Evolutionary conservation across 768 basidiomycete species (phyloP).

Genomic region (Psilocybe sp.): DNA sequence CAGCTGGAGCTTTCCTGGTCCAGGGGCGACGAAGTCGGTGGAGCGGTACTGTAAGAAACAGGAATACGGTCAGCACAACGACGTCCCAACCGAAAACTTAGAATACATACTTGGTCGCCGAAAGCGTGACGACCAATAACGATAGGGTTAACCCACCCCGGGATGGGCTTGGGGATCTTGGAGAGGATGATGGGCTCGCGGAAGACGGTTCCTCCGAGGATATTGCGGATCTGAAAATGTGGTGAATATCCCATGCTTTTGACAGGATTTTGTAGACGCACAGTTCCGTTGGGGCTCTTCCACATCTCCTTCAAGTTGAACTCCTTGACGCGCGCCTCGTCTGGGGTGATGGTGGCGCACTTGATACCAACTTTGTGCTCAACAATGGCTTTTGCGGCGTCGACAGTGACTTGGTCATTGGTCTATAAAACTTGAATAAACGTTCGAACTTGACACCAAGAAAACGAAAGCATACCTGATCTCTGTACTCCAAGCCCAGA

Average conservation of each 20-base stretch:
- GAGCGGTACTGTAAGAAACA: conserved; percentile 67
- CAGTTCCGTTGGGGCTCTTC: conserved; percentile 95
- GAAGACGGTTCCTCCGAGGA: conserved; percentile 97
- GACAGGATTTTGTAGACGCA: conserved; percentile 31
- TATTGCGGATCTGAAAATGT: conserved; percentile 79
- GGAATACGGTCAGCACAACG: neutral
- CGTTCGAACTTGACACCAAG: neutral
- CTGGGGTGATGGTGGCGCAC: conserved; percentile 98
- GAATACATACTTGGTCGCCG: conserved; percentile 75
- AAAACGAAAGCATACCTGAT: conserved; percentile 53
- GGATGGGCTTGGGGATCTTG: conserved; percentile 89
- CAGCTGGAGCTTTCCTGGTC: conserved; percentile 90
- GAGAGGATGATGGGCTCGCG: conserved; percentile 94
- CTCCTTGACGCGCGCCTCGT: conserved; percentile 93
- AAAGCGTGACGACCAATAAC: conserved; percentile 96
- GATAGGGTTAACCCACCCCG: conserved; percentile 97
- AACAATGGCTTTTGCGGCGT: conserved; percentile 91
- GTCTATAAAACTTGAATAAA: conserved; percentile 48
- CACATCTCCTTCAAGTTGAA: conserved; percentile 99
- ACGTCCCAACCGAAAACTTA: neutral
- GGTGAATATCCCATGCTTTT: neutral
- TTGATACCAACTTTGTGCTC: conserved; percentile 97
- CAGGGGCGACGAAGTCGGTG: conserved; percentile 89
- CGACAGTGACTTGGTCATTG: conserved; percentile 88
- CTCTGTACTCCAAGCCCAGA: conserved; percentile 91